Percentiles rank a stretch among this genome's conserved stretches.
Evolutionary conservation across 1,284 basidiomycete genomes (phyloP).

Genomic region (Trichosporon ovoides): DNA sequence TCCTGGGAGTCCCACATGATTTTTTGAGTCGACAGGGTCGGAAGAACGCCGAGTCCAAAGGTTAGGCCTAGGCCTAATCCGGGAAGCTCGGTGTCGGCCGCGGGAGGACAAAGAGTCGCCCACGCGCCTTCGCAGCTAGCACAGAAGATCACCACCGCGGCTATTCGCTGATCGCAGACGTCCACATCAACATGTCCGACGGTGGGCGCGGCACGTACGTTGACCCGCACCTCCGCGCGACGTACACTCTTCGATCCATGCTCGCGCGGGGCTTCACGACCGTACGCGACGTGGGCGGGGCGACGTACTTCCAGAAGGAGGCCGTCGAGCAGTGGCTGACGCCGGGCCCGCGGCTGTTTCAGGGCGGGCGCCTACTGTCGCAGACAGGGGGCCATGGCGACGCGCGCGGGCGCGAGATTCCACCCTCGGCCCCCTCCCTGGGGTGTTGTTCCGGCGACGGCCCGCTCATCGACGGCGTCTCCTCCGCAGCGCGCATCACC

Average conservation of each 20-base stretch:
- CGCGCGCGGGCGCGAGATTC: conserved; percentile 4
- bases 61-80: too few relatives aligned
- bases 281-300: conserved; percentile 49
- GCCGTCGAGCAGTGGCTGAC: conserved; percentile 24
- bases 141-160: too few relatives aligned
- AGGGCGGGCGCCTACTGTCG: conserved; percentile 15
- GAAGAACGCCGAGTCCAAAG: too few relatives aligned
- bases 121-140: too few relatives aligned
- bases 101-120: too few relatives aligned
- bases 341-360: conserved; percentile 21
- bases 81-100: too few relatives aligned
- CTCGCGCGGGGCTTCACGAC: conserved; percentile 54
- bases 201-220: conserved; percentile 12
- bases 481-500: not conserved
- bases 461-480: conserved; percentile 14
- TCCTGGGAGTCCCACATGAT: too few relatives aligned
- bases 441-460: not conserved
- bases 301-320: conserved; percentile 17
- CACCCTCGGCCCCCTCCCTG: not conserved
- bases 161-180: conserved; percentile 17
- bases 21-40: too few relatives aligned
- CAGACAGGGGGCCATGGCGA: conserved; percentile 24
- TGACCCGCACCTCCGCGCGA: conserved; percentile 34
- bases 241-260: conserved; percentile 49
- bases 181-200: conserved; percentile 26